Percentiles rank a stretch among this genome's conserved stretches.
These are phyloP conservation scores for Pseudogymnoascus sp. DNA, from an alignment of 2,329 filamentous ascomycete genomes.

Conservation along the genomic window DNA sequence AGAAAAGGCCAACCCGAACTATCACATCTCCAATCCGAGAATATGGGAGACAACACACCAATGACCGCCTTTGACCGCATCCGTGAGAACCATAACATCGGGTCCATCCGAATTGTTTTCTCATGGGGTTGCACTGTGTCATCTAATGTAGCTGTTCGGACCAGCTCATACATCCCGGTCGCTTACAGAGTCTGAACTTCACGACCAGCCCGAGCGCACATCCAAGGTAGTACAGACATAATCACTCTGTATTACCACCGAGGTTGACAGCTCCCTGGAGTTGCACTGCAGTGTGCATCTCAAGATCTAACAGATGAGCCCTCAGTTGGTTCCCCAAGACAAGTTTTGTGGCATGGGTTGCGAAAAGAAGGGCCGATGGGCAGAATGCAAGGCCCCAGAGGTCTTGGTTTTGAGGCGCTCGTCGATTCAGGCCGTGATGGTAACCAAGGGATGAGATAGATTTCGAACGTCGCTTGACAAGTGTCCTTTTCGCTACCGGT, in stretches of 20 bases:
- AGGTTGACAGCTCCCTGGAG: not conserved
- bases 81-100: not conserved
- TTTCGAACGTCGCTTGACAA: not conserved
- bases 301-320: not conserved
- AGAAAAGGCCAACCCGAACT: not conserved
- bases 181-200: not conserved
- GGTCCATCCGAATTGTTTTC: not conserved
- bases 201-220: not conserved
- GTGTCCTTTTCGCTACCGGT: not conserved
- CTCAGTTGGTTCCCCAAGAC: not conserved
- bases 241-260: not conserved
- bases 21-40: not conserved
- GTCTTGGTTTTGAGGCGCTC: not conserved
- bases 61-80: not conserved
- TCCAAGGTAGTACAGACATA: not conserved
- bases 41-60: not conserved
- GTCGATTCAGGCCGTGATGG: not conserved
- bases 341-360: not conserved
- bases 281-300: not conserved
- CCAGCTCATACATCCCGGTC: not conserved
- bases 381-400: not conserved
- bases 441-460: not conserved
- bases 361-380: constrained; percentile 1
- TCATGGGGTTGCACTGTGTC: not conserved
- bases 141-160: not conserved